phyloP scores from a whole-genome alignment of 2,329 filamentous ascomycete species.

The Xylaria polymorpha region DNA sequence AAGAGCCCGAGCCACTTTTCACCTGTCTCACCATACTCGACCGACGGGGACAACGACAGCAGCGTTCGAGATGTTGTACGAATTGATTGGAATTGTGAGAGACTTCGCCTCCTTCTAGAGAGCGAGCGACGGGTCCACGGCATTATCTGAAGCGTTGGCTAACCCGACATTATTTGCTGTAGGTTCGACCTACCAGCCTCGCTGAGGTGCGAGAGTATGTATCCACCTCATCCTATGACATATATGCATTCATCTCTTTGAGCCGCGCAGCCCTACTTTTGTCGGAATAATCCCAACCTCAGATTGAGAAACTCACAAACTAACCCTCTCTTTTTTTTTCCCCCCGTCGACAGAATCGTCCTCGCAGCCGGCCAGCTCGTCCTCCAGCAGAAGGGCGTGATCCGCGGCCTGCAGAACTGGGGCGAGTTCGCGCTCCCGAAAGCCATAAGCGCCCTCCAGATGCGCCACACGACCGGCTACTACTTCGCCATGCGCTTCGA shows the following conservation, averaged over 20 bases:
- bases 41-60: not conserved
- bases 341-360: conserved; percentile 75
- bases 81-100: conserved; percentile 93
- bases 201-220: conserved; percentile 94
- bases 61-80: conserved; percentile 78
- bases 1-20: not conserved
- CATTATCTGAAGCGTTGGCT: not conserved
- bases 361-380: conserved; percentile 84
- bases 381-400: conserved; percentile 84
- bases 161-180: conserved; percentile 26
- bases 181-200: conserved; percentile 94
- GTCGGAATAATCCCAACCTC: not conserved
- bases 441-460: conserved; percentile 82
- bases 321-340: not conserved
- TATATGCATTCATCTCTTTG: not conserved
- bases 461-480: conserved; percentile 85
- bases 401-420: conserved; percentile 96
- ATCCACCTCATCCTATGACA: not conserved
- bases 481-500: conserved; percentile 99
- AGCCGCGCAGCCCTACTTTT: not conserved
- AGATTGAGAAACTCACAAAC: not conserved
- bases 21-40: not conserved
- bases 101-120: not conserved
- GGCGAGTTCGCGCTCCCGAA: conserved; percentile 89
- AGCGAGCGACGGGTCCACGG: not conserved